Base-by-base conservation (phyloP, 2,329 filamentous ascomycete species). In the Ambrosiella xylebori region DNA sequence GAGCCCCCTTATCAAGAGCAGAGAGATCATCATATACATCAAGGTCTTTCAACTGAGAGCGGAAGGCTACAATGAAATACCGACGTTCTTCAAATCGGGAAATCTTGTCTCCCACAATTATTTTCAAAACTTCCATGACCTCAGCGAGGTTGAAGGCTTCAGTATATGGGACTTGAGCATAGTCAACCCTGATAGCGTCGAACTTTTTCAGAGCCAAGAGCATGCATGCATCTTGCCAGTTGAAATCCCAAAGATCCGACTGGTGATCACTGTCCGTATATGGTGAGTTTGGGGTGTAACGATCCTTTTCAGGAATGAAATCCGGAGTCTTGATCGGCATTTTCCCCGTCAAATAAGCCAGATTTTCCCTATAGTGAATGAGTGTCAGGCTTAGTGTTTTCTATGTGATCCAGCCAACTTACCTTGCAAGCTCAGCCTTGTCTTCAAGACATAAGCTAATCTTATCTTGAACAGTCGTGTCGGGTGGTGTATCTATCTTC, bases 61-160 rank as follows among this genome's bases (percentile, higher is more conserved):
- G 79, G 70, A 95, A 95, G 3, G 84, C 84, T 45, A 95, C 88
- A 58, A 93, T 82, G 70, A 91, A 95, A 72, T 91, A 95, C 36
- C 73, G 76, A 54, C 76, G 77, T 60, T 76, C 72, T 57, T 73
- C 76, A 81, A 85, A 91, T 9, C 74, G 70, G 2, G 89, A 71
- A 5, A 47, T 41, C 3, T 54, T 49, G 17, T 49, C 17, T 11
- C 59, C 59, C 15, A 51, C 44, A n/a, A 55, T 55, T 1, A 71
- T 65, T 59, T 71, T 74, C 56, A 93, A 70, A 38, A 77, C 71
- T 3, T 71, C 69, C 9, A 93, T 72, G 12, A 88, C 75, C 47
- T 78, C 71, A 2, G 68, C 61, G 82, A 87, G 93, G 69, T 95
- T 94, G 72, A 95, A 90, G 0, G 81, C 81, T 1, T 82, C 77